Evolutionary conservation across 768 basidiomycete genomes (phyloP), one percentile per base, ranked within the genome.

Genomic region (Hemileccinum rubropunctum): DNA sequence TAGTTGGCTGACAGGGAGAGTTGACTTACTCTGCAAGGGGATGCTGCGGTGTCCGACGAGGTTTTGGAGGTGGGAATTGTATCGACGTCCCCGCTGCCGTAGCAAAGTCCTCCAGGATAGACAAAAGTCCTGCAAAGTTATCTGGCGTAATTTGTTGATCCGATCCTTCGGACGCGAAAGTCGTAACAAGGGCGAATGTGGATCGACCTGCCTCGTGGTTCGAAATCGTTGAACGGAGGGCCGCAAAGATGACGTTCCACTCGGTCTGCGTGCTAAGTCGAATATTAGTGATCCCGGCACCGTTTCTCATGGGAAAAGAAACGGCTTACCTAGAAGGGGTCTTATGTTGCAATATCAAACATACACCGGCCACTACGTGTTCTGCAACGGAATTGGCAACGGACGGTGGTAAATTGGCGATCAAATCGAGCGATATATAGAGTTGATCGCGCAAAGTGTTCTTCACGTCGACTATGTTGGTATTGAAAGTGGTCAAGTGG

Each of bases 231-330:
- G 86, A 86, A 42, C 91, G 83, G 55, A 98, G 78, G 26, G 98
- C 75, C 1, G 91, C 88, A 60, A 95, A 91, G 18, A 95, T 80
- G 35, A 98, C 73, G 53, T 91, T 93, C 95, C 95, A 99, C 65
- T 98, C 95, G 1, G 95, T 98, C 57, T 88, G 86, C 1, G 93
- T 94, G 48, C 86, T 92, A 47, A 0, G 54, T 48, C 30, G 20
- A 42, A 30, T 20, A 6, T 65, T 35, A 59, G 42, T 30, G 27
- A 45, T 48, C 17, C 27, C 0, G 23, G 3, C 28, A 10, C 33
- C 23, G 21, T 26, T 37, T 17, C 15, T 13, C 28, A 15, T 17
- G 11, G 21, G 3, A 34, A 50, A 36, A 14, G 34, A 26, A 13
- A 34, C 3, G 35, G 13, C 51, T 23, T 20, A 64, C 90, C 79